Evolutionary conservation across 108 stramenopile species (phyloP), one percentile per base, ranked within the genome.

Genomic region (Nannochloropsis gaditana): DNA sequence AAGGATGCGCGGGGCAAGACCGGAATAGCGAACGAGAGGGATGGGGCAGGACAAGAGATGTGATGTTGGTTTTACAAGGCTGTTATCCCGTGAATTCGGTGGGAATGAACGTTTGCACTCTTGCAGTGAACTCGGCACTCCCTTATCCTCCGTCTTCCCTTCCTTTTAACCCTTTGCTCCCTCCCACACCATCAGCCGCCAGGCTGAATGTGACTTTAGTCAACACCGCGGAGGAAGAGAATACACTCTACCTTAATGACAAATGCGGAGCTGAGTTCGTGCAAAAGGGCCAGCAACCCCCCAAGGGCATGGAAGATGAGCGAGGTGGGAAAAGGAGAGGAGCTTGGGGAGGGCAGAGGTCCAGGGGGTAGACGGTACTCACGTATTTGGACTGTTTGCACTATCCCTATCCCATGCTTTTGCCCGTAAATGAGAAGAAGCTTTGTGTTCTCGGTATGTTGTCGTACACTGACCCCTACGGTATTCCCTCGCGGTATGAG

Each of bases 191-290:
- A 31, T 31, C 47, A 50, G 47, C 47, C 47, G 47, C 47, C 15
- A 50, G 15, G 47, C 47, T 50, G 47, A 15, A 0, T 15, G 47
- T 50, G 47, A 50, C 47, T 10, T 15, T 50, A 15, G 17, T 90
- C 80, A 96, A 96, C 84, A 88, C 84, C 41, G 93, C 93, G 6
- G 90, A 86, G 44, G 90, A 93, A 9, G 80, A 80, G 80, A 82
- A 82, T 42, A 94, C 93, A 15, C 92, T 93, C 21, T 15, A 11
- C 15, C 90, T 99, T 43, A 99, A 99, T 88, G 92, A 94, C 17
- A 89, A 90, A 42, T 98, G 97, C 88, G 99, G 99, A 43, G 96
- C 97, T 11, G 99, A 99, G 90, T 92, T 92, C 89, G 97, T 95
- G 9, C 97, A 99, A 90, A 99, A 98, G 88, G 88, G 89, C 92